Conservation (phyloP, 805 yeast species). For the Ogataea saltuana region DNA sequence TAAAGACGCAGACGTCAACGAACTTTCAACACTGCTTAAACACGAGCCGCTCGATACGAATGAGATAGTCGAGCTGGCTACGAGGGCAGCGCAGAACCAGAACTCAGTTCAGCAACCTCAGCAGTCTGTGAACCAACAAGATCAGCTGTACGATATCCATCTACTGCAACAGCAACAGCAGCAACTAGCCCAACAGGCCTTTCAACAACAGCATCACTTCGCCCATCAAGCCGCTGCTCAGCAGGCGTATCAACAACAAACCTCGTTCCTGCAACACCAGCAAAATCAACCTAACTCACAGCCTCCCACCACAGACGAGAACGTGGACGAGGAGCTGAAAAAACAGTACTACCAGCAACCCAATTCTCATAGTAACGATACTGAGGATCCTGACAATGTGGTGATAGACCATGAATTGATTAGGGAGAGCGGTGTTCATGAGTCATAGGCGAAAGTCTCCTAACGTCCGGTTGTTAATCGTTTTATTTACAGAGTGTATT, state of each 20-base stretch:
- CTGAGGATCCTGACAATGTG: constrained; percentile 8
- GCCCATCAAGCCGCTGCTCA: constrained; percentile 7
- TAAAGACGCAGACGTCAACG: constrained; percentile 23
- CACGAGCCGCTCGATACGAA: constrained; percentile 25
- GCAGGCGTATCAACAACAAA: constrained; percentile 4
- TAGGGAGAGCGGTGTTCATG: constrained; percentile 12
- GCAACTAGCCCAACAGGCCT: constrained; percentile 20
- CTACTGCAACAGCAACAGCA: constrained; percentile 22
- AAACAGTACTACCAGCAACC: constrained; percentile 16
- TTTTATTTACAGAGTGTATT: not conserved
- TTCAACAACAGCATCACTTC: constrained; percentile 16
- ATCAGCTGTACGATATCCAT: constrained; percentile 22
- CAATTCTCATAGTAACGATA: constrained; percentile 4
- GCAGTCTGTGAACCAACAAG: constrained; percentile 14
- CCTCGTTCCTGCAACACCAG: constrained; percentile 3
- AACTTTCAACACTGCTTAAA: constrained; percentile 23
- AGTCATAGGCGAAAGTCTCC: not conserved
- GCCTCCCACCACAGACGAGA: constrained; percentile 19
- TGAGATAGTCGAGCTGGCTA: constrained; percentile 28
- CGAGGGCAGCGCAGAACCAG: constrained; percentile 27
- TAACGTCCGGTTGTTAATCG: not conserved
- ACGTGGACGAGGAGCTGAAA: constrained; percentile 27
- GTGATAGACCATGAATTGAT: constrained; percentile 19
- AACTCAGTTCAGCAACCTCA: constrained; percentile 9
- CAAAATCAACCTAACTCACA: not conserved